Evolutionary conservation across 129 eudicot genomes (phyloP).

Genomic region (Silybum marianum): DNA sequence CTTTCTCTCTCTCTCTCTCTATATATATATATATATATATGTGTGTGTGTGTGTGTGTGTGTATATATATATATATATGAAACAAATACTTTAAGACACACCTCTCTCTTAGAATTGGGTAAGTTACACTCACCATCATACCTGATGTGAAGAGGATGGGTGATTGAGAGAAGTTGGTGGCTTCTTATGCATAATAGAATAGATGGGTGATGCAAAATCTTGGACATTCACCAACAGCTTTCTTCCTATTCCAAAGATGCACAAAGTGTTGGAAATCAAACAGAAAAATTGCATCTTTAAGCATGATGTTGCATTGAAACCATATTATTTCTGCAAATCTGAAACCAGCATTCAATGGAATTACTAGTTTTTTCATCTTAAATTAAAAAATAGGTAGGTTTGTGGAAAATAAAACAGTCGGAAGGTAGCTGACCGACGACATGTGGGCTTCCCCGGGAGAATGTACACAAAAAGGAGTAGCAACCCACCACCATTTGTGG

Average conservation of each 20-base stretch:
- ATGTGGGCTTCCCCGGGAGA: not conserved
- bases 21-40: too few relatives aligned
- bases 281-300: too few relatives aligned
- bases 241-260: slow-evolving; percentile 22
- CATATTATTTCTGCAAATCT: too few relatives aligned
- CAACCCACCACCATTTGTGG: not conserved
- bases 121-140: slow-evolving; percentile 32
- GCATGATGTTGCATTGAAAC: too few relatives aligned
- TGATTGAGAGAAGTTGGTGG: not conserved
- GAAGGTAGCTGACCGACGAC: not conserved
- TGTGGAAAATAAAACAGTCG: not conserved
- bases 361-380: too few relatives aligned
- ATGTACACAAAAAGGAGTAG: not conserved
- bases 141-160: slow-evolving; percentile 38
- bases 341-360: too few relatives aligned
- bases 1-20: too few relatives aligned
- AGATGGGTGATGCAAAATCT: slow-evolving; percentile 5
- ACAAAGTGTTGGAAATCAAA: too few relatives aligned
- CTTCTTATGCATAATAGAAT: slow-evolving; percentile 13
- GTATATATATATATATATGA: too few relatives aligned
- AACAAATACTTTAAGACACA: too few relatives aligned
- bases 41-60: too few relatives aligned
- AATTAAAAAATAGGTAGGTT: too few relatives aligned
- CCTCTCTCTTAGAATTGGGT: not conserved
- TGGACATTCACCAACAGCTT: slow-evolving; percentile 26